phyloP scores from a whole-genome alignment of 257 asterid species.

The Nicotiana otophora region DNA sequence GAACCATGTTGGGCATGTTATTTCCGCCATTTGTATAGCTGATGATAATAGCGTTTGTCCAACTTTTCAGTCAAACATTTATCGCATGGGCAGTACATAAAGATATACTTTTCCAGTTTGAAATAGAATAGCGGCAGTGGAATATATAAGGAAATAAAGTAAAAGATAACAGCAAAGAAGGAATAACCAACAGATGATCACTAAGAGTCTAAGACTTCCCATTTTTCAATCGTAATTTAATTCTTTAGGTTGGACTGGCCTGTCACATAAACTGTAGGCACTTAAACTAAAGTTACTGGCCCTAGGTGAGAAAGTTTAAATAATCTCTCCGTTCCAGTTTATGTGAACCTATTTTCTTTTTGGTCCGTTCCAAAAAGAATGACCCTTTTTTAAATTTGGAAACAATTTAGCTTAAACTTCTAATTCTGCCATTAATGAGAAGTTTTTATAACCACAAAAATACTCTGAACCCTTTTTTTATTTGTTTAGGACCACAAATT shows the following conservation, averaged over 20 bases:
- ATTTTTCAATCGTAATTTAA: background rate
- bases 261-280: background rate
- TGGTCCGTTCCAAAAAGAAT: too few species aligned
- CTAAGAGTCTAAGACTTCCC: background rate
- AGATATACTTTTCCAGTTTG: background rate
- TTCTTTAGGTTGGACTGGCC: background rate
- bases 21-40: background rate
- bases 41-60: background rate
- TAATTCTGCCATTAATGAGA: too few species aligned
- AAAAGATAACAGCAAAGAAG: background rate
- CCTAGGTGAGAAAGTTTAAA: background rate
- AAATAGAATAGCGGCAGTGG: background rate
- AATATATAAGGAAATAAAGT: background rate
- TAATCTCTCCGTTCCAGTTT: too few species aligned
- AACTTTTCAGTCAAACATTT: background rate
- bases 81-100: background rate
- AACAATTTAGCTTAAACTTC: too few species aligned
- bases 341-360: too few species aligned
- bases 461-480: too few species aligned
- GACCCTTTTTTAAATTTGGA: too few species aligned
- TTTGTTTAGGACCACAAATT: too few species aligned
- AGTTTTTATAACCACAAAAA: too few species aligned
- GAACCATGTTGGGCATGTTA: background rate
- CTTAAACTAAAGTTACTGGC: background rate
- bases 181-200: background rate